Evolutionary conservation across 805 yeast genomes (phyloP).

Genomic region (Kodamaea lidongshanica): DNA sequence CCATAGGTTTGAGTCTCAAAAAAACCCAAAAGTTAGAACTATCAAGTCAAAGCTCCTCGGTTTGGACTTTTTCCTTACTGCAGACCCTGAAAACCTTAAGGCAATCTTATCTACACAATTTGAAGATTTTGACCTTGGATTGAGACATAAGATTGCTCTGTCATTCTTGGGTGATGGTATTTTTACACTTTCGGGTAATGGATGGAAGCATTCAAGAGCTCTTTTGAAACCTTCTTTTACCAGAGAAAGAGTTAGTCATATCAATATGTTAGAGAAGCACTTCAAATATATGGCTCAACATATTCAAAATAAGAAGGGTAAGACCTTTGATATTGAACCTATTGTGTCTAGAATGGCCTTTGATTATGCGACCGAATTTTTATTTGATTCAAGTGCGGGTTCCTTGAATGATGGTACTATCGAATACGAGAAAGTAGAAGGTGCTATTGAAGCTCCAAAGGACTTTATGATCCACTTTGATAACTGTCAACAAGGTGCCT

Average conservation of each 20-base stretch:
- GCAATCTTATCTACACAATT: slow-evolving; percentile 18
- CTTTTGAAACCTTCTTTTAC: slow-evolving; percentile 18
- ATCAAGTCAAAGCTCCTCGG: slow-evolving; percentile 8
- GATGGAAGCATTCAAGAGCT: slow-evolving; percentile 20
- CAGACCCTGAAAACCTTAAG: slow-evolving; percentile 19
- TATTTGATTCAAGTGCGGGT: slow-evolving; percentile 12
- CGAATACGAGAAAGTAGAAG: slow-evolving; percentile 2
- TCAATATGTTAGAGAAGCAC: slow-evolving; percentile 13
- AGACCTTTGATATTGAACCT: slow-evolving; percentile 7
- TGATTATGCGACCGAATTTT: slow-evolving; percentile 15
- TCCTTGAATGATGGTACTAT: slow-evolving; percentile 8
- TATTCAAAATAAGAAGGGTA: slow-evolving; percentile 3
- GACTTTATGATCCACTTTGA: slow-evolving; percentile 16
- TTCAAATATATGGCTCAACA: slow-evolving; percentile 10
- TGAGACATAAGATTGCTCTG: slow-evolving; percentile 12
- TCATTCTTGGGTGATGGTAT: slow-evolving; percentile 18
- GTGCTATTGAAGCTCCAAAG: slow-evolving; percentile 9
- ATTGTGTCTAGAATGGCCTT: slow-evolving; percentile 9
- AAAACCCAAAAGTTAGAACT: slow-evolving; percentile 15
- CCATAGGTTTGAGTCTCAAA: slow-evolving; percentile 10
- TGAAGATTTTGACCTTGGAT: slow-evolving; percentile 16
- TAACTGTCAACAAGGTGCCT: slow-evolving; percentile 13
- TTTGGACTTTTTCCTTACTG: slow-evolving; percentile 10
- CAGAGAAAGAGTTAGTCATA: slow-evolving; percentile 15
- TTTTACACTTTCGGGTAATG: slow-evolving; percentile 16